Conservation (phyloP, 352 stramenopile genomes). For the Phytopythium chamaehyphon region DNA sequence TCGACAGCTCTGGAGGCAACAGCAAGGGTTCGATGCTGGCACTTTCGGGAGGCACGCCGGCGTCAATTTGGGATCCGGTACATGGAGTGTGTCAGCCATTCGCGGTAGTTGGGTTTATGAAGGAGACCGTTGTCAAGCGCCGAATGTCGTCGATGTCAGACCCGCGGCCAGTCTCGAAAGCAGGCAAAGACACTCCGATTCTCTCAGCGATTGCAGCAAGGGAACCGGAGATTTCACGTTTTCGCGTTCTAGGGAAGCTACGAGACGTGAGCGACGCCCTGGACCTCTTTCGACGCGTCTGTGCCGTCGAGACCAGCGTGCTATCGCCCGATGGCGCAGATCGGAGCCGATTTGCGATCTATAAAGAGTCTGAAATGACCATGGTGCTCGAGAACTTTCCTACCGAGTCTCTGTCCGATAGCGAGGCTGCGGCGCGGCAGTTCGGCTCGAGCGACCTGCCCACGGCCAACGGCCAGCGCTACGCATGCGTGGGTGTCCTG, state of each 20-base stretch:
- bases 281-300: conserved; percentile 66
- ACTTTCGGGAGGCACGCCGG: conserved; percentile 8
- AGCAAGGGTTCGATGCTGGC: conserved; percentile 10
- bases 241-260: conserved; percentile 76
- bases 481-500: conserved; percentile 42
- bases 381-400: conserved; percentile 71
- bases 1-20: conserved; percentile 15
- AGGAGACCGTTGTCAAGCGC: conserved; percentile 17
- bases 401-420: conserved; percentile 7
- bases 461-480: conserved; percentile 64
- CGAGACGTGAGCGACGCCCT: conserved; percentile 53
- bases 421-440: conserved; percentile 13
- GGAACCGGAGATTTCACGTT: conserved; percentile 34
- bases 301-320: conserved; percentile 39
- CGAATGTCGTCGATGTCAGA: conserved; percentile 13
- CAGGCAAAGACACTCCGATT: conserved; percentile 9
- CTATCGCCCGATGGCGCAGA: conserved; percentile 22
- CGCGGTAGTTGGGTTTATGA: conserved; percentile 59
- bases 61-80: conserved; percentile 60
- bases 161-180: conserved; percentile 8
- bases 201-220: neutral
- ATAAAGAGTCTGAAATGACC: conserved; percentile 82
- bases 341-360: conserved; percentile 57
- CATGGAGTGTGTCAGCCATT: conserved; percentile 78
- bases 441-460: conserved; percentile 44